Evolutionary conservation across 306 rosid species (phyloP), one percentile per base, ranked within the genome.

Genomic region (Pterocarpus macrocarpus): DNA sequence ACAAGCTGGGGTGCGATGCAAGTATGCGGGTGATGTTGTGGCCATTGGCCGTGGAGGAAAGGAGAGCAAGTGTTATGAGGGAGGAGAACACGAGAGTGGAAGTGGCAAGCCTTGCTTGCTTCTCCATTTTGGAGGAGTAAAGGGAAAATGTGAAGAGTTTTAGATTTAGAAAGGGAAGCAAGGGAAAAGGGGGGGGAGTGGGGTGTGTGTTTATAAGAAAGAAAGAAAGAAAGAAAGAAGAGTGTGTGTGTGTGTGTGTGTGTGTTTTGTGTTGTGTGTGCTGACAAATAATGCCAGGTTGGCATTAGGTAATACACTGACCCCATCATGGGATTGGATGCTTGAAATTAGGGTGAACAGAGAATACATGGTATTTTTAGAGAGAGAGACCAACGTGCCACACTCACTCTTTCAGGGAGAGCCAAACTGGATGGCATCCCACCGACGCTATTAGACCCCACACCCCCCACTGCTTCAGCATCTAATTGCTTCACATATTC

Each of bases 21-120:
- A 95, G 97, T 0, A 95, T 90, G 64, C 39, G 80, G 0, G 98
- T 93, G 71, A 95, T 95, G 89, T 95, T 95, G 82, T 34, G 63
- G 2, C 78, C 92, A 7, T 78, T 39, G 45, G 88, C 64, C 7
- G 88, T 55, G 73, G 88, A 22, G 49, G 89, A 17, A 10, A 85
- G 35, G 64, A 6, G 61, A 17, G 17, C 4, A 17, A 81, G 55
- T 50, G 12, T 16, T n/a, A 80, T 2, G 76, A 93, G 66, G 58
- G 86, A 69, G 58, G 86, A 69, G 22, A 90, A 50, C 0, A 72
- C 35, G 28, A 86, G 64, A 12, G 36, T 16, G 78, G 58, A 4
- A 5, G 71, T 14, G 76, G 75, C 30, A 0, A 62, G 53, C 4
- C 66, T 66, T 6, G 65, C 36, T 30, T 35, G 69, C 68, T 34